phyloP scores from a whole-genome alignment of 495 filamentous ascomycete genomes.

The Margaritispora aquatica region DNA sequence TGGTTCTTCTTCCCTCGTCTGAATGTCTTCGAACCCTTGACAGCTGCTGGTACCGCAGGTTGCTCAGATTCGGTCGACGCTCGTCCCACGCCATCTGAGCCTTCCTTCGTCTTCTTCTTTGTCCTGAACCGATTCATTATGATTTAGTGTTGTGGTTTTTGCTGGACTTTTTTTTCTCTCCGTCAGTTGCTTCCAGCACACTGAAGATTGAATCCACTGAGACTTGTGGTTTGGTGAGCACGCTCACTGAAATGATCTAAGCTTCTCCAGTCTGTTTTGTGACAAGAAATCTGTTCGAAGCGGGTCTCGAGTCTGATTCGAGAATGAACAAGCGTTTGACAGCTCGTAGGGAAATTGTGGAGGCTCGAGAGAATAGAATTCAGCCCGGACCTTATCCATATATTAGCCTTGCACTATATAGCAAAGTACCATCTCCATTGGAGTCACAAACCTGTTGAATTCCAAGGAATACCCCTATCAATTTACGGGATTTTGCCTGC shows the following conservation, averaged over 20 bases:
- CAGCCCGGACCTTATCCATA: conserved; percentile 10
- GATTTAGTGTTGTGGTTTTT: not conserved
- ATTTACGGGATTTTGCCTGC: not conserved
- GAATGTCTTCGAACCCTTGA: conserved; percentile 50
- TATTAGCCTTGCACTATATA: conserved; percentile 18
- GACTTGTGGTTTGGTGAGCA: conserved; percentile 15
- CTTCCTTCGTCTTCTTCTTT: conserved; percentile 62
- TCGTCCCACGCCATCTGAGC: conserved; percentile 34
- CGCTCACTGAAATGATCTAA: conserved; percentile 16
- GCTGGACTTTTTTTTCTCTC: not conserved
- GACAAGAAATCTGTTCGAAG: not conserved
- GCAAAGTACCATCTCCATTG: not conserved
- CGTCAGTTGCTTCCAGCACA: not conserved
- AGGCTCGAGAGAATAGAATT: not conserved
- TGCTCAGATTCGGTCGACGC: conserved; percentile 47
- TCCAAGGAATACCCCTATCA: conserved; percentile 2
- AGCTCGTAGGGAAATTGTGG: not conserved
- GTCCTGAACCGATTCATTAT: conserved; percentile 71
- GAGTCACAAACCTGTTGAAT: conserved; percentile 4
- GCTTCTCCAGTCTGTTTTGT: conserved; percentile 12
- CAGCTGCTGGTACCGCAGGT: conserved; percentile 26
- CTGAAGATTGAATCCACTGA: not conserved
- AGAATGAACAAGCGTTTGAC: conserved; percentile 11
- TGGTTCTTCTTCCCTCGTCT: conserved; percentile 49
- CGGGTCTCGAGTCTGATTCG: not conserved